These are phyloP conservation scores for Baudoinia panamericana DNA, from an alignment of 495 filamentous ascomycete genomes.

Conservation along the genomic window DNA sequence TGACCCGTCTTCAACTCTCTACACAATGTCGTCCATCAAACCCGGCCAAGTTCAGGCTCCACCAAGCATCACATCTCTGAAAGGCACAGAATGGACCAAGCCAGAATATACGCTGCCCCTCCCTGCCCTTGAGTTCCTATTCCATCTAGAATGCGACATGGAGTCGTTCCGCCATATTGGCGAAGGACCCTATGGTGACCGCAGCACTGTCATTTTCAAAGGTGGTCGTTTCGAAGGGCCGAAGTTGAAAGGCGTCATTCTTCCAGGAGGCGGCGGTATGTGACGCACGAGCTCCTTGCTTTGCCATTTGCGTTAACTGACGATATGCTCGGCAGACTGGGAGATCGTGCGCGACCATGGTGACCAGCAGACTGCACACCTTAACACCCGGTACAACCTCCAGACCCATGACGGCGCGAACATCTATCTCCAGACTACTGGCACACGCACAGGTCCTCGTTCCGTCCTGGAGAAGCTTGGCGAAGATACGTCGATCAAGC, in stretches of 20 bases:
- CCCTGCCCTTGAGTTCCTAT: conserved; percentile 8
- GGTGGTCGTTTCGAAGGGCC: conserved; percentile 13
- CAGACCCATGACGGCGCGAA: conserved; percentile 14
- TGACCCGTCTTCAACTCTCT: no score
- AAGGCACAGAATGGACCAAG: conserved; percentile 2
- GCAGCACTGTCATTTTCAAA: conserved; percentile 15
- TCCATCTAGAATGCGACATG: conserved; percentile 16
- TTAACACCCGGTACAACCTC: conserved; percentile 14
- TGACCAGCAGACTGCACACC: conserved; percentile 16
- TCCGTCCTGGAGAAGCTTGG: conserved; percentile 13
- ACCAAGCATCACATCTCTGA: not conserved
- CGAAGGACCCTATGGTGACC: conserved; percentile 7
- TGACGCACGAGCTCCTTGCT: no score
- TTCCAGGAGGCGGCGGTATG: conserved; percentile 11
- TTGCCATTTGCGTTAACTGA: not conserved
- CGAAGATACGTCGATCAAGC: conserved; percentile 5
- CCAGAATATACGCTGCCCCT: conserved; percentile 8
- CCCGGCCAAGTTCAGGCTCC: not conserved
- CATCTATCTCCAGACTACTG: conserved; percentile 14
- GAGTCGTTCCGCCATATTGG: conserved; percentile 14
- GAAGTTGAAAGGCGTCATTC: conserved; percentile 9
- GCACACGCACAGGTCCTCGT: conserved; percentile 9
- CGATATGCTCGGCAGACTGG: conserved; percentile 6
- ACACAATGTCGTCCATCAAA: not conserved
- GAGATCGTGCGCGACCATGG: conserved; percentile 16